A percentile compares a stretch with the other conserved stretches of the same genome.
Conservation (phyloP, 176 grass and related monocot species). For the Triticum timopheevii region DNA sequence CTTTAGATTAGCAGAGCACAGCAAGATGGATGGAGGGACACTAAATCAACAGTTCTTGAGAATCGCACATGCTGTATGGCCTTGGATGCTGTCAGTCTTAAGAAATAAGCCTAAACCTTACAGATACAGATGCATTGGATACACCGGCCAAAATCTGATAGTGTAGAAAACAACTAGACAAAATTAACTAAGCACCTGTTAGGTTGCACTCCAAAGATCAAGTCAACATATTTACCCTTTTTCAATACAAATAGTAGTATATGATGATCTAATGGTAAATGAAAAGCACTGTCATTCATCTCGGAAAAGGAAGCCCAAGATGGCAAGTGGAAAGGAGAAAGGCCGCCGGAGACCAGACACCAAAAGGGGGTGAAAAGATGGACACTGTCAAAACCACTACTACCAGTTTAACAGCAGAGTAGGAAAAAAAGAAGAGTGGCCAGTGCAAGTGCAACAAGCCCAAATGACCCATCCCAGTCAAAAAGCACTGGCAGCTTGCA, state of each 20-base stretch:
- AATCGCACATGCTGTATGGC: background rate
- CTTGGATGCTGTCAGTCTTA: background rate
- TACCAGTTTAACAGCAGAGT: slow-evolving; percentile 16
- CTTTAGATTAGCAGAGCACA: background rate
- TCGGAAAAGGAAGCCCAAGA: slow-evolving; percentile 4
- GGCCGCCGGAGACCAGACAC: background rate
- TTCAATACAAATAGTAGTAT: background rate
- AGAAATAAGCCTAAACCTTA: background rate
- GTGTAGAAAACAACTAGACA: background rate
- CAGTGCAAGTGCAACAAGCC: slow-evolving; percentile 21
- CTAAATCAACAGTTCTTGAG: background rate
- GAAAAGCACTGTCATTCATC: background rate
- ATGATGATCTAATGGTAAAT: slow-evolving; percentile 20
- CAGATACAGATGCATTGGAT: background rate
- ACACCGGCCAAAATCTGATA: background rate
- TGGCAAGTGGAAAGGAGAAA: slow-evolving; percentile 17
- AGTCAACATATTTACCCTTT: background rate
- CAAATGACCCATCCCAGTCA: slow-evolving; percentile 29
- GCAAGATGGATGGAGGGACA: background rate
- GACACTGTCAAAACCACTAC: slow-evolving; percentile 13
- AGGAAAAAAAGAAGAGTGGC: background rate
- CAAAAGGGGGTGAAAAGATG: slow-evolving; percentile 14
- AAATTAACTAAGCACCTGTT: background rate
- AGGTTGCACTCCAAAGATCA: background rate
- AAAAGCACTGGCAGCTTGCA: slow-evolving; percentile 29